Evolutionary conservation across 202 grass and related monocot species (phyloP), one percentile per base, ranked within the genome.

Genomic region (Setaria italica): DNA sequence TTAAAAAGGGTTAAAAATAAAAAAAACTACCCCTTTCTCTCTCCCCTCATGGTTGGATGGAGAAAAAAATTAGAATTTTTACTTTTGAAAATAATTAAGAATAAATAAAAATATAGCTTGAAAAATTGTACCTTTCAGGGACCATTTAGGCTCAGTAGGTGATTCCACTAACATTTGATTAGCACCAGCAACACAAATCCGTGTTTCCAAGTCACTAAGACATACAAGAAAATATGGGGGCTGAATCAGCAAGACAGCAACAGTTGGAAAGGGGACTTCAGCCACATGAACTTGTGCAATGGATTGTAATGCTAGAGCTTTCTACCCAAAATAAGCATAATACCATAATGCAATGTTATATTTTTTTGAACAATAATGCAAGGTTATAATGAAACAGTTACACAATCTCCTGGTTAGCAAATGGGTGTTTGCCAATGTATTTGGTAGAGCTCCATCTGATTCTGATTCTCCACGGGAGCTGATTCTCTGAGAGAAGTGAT

Each of bases 61-160:
- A 8, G 8, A 46, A 46, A 46, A 46, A 46, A 9, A 25, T 25
- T 41, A 41, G 43, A 46, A 9, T 2, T 46, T 46, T 9, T 46
- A 8, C 43, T 46, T 46, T 46, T 46, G 5, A 46, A 46, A 10
- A 10, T 46, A 46, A 7, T 46, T 46, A 72, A 53, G 66, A 57
- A 51, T 42, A 62, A 37, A 70, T 25, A 53, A 3, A 89, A 92
- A 83, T 47, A 69, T 43, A 87, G 46, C 16, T 16, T 33, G 35
- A 39, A 7, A 77, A 88, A 84, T 67, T 62, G 65, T 41, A 97
- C 95, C 95, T 83, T 90, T 85, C n/a, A 92, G 86, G 20, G 95
- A 97, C 95, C 95, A 97, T 95, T 95, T 97, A 87, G 95, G 95
- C 50, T 97, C 95, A 45, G 89, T 88, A 76, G 89, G 87, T 72